phyloP scores from a whole-genome alignment of 257 asterid genomes.

The Solanum chmielewskii region DNA sequence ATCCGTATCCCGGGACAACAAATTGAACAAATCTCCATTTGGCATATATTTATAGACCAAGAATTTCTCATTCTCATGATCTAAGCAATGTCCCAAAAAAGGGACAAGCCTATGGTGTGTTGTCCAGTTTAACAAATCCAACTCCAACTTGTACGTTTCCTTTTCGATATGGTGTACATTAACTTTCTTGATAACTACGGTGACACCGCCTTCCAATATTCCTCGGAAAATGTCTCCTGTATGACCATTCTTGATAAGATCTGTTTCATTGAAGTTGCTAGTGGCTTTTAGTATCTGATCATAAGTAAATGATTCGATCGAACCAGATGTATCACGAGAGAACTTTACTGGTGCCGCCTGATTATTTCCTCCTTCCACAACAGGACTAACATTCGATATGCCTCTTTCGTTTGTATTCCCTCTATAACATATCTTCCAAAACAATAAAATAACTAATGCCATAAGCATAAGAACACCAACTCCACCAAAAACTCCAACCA shows the following conservation, averaged over 20 bases:
- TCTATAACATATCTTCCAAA: conserved; percentile 9
- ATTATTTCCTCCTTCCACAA: background rate
- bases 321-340: conserved; percentile 8
- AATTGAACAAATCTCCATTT: conserved; percentile 50
- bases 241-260: conserved; percentile 53
- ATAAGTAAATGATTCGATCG: conserved; percentile 40
- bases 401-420: background rate
- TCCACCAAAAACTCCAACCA: conserved; percentile 58
- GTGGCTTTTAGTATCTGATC: conserved; percentile 45
- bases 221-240: conserved; percentile 63
- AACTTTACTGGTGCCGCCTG: conserved; percentile 9
- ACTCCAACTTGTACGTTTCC: conserved; percentile 30
- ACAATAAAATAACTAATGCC: conserved; percentile 10
- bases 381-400: conserved; percentile 1
- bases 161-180: conserved; percentile 17
- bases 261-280: conserved; percentile 27
- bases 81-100: conserved; percentile 57
- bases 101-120: conserved; percentile 48
- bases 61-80: conserved; percentile 38
- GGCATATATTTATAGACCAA: conserved; percentile 55
- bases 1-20: conserved; percentile 22
- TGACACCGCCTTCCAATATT: conserved; percentile 26
- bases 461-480: conserved; percentile 32
- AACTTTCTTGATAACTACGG: conserved; percentile 49
- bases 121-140: conserved; percentile 35